Evolutionary conservation across 257 asterid genomes (phyloP), one percentile per base, ranked within the genome.

Genomic region (Solanum tacnaense): DNA sequence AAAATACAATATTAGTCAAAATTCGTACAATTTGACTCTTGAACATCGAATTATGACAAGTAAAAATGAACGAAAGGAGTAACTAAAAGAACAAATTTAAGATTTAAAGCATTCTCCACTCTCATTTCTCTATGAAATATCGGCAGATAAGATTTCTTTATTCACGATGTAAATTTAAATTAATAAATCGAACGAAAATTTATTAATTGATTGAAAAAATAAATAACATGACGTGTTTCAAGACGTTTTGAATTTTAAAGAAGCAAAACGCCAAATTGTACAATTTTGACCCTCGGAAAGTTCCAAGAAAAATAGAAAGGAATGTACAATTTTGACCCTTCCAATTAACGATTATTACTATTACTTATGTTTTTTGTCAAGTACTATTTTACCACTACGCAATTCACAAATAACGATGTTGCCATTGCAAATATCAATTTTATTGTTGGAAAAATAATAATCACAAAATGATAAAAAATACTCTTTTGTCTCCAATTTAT

Each of bases 21-120:
- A 16, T 52, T 52, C 9, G 0, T 52, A 52, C 0, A 52, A 52
- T 1, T 7, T 1, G 0, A 6, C 21, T 52, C 4, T 16, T 1
- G 4, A 52, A 16, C 9, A 52, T 52, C 1, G 9, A 52, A 52
- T 0, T 52, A 52, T 52, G 9, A 52, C 9, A 52, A 52, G 23
- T 52, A 52, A 16, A 52, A 52, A 3, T 52, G 23, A 52, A 6
- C 0, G 1, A 49, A 49, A 16, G 1, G 60, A 52, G 60, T 52
- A 16, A 16, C 1, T 16, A 1, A 21, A 35, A 35, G 9, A 11
- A 73, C 5, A 35, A 9, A 35, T 21, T 73, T 23, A 20, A 34
- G 8, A 35, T 74, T 35, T 20, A 74, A 73, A 73, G 3, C 38
- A 8, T 18, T 32, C 41, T 3, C 5, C 44, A 23, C 12, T 2